A percentile compares a stretch with the other conserved stretches of the same genome.
These are phyloP conservation scores for Pythium volutum DNA, from an alignment of 352 stramenopile genomes.

Conservation along the genomic window DNA sequence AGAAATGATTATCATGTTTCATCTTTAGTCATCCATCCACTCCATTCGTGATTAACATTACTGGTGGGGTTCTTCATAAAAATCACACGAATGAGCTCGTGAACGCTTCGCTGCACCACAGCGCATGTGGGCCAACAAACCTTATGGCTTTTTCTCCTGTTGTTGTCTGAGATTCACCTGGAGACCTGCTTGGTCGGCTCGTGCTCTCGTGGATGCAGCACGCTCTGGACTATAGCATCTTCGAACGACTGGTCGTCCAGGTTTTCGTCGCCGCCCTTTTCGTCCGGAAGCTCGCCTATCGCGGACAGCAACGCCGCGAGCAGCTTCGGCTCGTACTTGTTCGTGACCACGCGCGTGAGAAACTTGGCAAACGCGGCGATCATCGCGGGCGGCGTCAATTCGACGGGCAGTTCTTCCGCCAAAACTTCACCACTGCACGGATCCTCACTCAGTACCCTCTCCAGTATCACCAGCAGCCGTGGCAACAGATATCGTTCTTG, in stretches of 20 bases:
- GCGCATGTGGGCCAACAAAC: constrained; percentile 13
- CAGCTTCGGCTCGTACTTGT: constrained; percentile 25
- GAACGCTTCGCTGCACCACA: constrained; percentile 7
- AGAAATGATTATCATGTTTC: constrained; percentile 1
- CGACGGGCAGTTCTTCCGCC: constrained; percentile 5
- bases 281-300: background rate
- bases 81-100: background rate
- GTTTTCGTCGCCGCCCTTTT: background rate
- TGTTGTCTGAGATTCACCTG: constrained; percentile 23
- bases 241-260: constrained; percentile 10
- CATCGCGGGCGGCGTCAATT: constrained; percentile 19
- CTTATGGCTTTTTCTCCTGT: background rate
- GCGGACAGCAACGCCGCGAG: background rate
- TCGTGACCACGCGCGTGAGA: constrained; percentile 19
- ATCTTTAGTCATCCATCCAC: too few relatives aligned
- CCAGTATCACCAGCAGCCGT: background rate
- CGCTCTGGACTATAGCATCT: constrained; percentile 10
- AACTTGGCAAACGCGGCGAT: constrained; percentile 24
- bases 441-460: background rate
- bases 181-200: constrained; percentile 27
- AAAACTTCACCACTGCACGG: background rate
- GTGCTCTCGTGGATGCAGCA: constrained; percentile 23
- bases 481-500: constrained; percentile 11
- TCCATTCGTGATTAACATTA: too few relatives aligned
- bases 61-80: too few relatives aligned